Evolutionary conservation across 805 yeast genomes (phyloP).

Genomic region (Isabelozyma gotoi): DNA sequence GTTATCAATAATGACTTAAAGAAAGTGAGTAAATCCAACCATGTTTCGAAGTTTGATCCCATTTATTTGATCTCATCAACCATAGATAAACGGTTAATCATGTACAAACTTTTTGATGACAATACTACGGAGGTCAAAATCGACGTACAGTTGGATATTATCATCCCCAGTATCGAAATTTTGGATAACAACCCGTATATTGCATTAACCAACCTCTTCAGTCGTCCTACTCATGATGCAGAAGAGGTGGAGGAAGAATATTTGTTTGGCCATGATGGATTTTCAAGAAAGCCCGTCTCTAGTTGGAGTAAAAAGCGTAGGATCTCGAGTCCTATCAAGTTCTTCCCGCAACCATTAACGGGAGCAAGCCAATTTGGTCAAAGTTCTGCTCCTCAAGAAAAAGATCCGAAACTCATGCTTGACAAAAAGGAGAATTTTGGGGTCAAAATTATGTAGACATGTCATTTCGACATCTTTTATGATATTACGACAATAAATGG

Average conservation of each 20-base stretch:
- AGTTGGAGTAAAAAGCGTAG: neutral
- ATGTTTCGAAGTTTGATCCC: conserved; percentile 18
- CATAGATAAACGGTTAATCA: conserved; percentile 17
- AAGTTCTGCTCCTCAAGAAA: neutral
- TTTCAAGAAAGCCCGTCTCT: neutral
- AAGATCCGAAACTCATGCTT: neutral
- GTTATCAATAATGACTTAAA: conserved; percentile 3
- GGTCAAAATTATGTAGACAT: neutral
- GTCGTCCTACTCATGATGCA: conserved; percentile 27
- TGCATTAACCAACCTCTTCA: neutral
- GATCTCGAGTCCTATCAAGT: neutral
- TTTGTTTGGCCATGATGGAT: neutral
- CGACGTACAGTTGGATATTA: conserved; percentile 12
- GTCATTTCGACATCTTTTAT: neutral
- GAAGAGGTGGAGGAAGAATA: conserved; percentile 6
- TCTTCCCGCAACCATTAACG: neutral
- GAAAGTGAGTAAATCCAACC: conserved; percentile 4
- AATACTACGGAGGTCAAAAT: conserved; percentile 12
- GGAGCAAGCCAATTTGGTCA: neutral
- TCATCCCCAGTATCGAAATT: conserved; percentile 9
- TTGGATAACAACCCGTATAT: neutral
- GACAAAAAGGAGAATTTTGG: neutral
- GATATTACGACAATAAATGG: neutral
- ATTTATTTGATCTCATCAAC: conserved; percentile 21
- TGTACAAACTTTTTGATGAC: conserved; percentile 21